Conservation (phyloP, 1,139 yeast genomes). For the Magnusiomyces magnusii region DNA sequence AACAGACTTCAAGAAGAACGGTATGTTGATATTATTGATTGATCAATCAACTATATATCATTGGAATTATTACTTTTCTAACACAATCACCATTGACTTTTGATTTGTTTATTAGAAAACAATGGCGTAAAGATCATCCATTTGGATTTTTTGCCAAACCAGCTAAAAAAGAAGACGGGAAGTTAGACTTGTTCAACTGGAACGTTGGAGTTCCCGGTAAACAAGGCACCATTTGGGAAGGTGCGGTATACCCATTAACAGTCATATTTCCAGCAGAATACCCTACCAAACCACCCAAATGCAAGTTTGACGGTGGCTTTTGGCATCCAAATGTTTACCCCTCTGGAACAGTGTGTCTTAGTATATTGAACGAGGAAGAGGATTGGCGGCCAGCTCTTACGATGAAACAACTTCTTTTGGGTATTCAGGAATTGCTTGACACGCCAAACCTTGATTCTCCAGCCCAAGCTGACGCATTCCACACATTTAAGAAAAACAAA, state of each 20-base stretch:
- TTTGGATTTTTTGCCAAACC: conserved; percentile 97
- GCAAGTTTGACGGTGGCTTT: conserved; percentile 77
- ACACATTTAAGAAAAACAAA: conserved; percentile 61
- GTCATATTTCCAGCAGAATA: conserved; percentile 82
- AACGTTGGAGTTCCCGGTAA: conserved; percentile 95
- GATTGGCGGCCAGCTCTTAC: conserved; percentile 99
- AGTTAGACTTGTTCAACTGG: conserved; percentile 82
- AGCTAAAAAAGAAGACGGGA: conserved; percentile 63
- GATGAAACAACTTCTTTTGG: conserved; percentile 79
- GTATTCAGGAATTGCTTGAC: conserved; percentile 85
- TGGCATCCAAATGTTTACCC: conserved; percentile 98
- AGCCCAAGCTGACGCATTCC: conserved; percentile 96
- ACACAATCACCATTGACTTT: no score
- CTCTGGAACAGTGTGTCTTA: conserved; percentile 89
- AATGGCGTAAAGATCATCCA: conserved; percentile 98
- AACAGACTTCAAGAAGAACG: conserved; percentile 78
- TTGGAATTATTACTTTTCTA: no score
- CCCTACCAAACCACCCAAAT: conserved; percentile 95
- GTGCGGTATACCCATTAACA: conserved; percentile 81
- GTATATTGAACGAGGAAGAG: conserved; percentile 88
- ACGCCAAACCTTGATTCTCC: conserved; percentile 94
- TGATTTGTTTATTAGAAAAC: no score
- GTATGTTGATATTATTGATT: conserved; percentile 27
- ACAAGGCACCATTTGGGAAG: conserved; percentile 77
- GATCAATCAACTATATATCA: no score